Evolutionary conservation across 208 protist species (phyloP), one percentile per base, ranked within the genome.

Genomic region (Leishmania braziliensis): DNA sequence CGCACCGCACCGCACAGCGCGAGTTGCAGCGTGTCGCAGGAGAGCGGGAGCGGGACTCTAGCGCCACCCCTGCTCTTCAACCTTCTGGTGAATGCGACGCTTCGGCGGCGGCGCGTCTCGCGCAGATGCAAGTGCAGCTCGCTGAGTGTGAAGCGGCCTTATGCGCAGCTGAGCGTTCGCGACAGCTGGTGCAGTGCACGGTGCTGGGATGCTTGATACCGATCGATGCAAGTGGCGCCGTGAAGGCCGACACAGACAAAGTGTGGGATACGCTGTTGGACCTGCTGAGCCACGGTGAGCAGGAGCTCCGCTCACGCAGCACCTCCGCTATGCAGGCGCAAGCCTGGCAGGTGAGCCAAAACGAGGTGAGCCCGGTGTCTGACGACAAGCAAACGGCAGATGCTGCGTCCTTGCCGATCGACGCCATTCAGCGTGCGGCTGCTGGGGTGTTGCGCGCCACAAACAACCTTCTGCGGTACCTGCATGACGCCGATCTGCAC

Each of bases 71-170:
- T 43, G 74, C 26, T 48, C n/a, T 53, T 43, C 70, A 18, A 29
- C 23, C 48, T 50, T 50, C 26, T 9, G 74, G 50, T 50, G 48
- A 58, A 43, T 20, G 23, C 4, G 56, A 63, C 10, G 50, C 58
- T 0, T 43, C 53, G 26, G 56, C 80, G n/a, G 53, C 69, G 14
- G 51, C 72, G 75, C 81, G 81, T 54, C 23, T 80, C 20, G 48
- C 29, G 20, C 53, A 80, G 68, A 14, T 77, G 33, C 75, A 84
- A 53, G 14, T 66, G 29, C 83, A 79, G 36, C 77, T 85, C 1
- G 36, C 62, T 1, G 79, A 86, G 26, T 76, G 62, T 50, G 80
- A 87, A 20, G 80, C 78, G 8, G 72, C 39, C 1, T 54, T 79
- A 50, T 48, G 48, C n/a, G 54, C 36, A 14, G 75, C 70, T 5